Conservation (phyloP, 441 rosid genomes). For the Euphorbia corollata region DNA sequence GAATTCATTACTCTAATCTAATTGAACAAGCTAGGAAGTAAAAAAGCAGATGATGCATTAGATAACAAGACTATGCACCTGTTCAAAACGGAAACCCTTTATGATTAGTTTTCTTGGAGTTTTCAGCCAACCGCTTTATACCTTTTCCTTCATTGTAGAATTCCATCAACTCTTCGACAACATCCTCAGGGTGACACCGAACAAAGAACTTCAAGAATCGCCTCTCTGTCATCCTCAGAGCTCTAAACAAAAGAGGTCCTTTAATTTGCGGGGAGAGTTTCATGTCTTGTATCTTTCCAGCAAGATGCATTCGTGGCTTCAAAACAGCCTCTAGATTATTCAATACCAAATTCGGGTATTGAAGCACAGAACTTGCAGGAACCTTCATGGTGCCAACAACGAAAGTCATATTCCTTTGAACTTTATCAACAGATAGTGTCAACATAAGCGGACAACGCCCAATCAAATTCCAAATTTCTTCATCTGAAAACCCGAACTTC, state of each 20-base stretch:
- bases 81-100: slow-evolving; percentile 62
- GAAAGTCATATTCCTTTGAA: slow-evolving; percentile 83
- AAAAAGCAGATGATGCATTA: background rate
- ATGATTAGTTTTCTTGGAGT: slow-evolving; percentile 38
- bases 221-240: slow-evolving; percentile 58
- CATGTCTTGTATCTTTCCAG: slow-evolving; percentile 53
- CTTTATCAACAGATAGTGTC: slow-evolving; percentile 62
- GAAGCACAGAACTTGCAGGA: slow-evolving; percentile 41
- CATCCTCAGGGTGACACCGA: slow-evolving; percentile 41
- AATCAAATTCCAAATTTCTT: slow-evolving; percentile 51
- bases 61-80: background rate
- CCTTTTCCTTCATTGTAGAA: slow-evolving; percentile 38
- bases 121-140: slow-evolving; percentile 51
- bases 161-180: slow-evolving; percentile 49
- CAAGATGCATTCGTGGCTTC: slow-evolving; percentile 56
- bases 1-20: background rate
- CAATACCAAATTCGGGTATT: slow-evolving; percentile 44
- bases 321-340: slow-evolving; percentile 44
- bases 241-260: slow-evolving; percentile 34
- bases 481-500: slow-evolving; percentile 62
- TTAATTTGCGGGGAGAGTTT: slow-evolving; percentile 42
- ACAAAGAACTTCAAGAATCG: slow-evolving; percentile 50
- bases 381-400: slow-evolving; percentile 51
- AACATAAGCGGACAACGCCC: slow-evolving; percentile 56
- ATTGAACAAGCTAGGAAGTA: no score